Conservation (phyloP, 2,329 filamentous ascomycete species). For the Trichoderma sp. region DNA sequence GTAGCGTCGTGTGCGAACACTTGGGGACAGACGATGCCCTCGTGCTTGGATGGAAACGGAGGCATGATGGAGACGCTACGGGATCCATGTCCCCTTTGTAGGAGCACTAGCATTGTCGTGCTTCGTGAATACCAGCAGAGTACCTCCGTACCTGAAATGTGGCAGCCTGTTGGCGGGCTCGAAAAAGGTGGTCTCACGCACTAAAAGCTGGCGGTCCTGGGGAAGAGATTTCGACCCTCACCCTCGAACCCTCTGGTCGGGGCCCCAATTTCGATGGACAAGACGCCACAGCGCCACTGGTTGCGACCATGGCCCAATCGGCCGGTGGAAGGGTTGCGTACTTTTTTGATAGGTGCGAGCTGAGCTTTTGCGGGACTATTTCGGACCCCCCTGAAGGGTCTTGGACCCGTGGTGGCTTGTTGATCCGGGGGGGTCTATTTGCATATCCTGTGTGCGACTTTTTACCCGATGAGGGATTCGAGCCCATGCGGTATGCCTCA, state of each 20-base stretch:
- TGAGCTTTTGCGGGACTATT: conserved; percentile 27
- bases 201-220: background rate
- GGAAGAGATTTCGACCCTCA: conserved; percentile 19
- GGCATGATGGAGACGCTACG: conserved; percentile 20
- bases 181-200: background rate
- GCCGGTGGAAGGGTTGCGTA: conserved; percentile 25
- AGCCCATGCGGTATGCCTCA: conserved; percentile 14
- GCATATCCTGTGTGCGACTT: background rate
- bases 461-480: conserved; percentile 24
- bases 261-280: conserved; percentile 25
- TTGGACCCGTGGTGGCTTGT: conserved; percentile 18
- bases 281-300: conserved; percentile 29
- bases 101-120: no score
- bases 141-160: background rate
- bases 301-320: conserved; percentile 22
- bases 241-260: conserved; percentile 13
- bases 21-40: conserved; percentile 8
- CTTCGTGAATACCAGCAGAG: no score
- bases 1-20: conserved; percentile 11
- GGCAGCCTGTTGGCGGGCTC: conserved; percentile 14
- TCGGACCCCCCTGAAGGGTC: conserved; percentile 19
- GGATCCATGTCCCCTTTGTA: conserved; percentile 20
- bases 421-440: conserved; percentile 2
- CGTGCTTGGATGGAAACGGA: conserved; percentile 21
- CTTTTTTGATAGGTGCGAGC: conserved; percentile 26